Evolutionary conservation across 345 rosid species (phyloP).

Genomic region (Hibiscus syriacus): DNA sequence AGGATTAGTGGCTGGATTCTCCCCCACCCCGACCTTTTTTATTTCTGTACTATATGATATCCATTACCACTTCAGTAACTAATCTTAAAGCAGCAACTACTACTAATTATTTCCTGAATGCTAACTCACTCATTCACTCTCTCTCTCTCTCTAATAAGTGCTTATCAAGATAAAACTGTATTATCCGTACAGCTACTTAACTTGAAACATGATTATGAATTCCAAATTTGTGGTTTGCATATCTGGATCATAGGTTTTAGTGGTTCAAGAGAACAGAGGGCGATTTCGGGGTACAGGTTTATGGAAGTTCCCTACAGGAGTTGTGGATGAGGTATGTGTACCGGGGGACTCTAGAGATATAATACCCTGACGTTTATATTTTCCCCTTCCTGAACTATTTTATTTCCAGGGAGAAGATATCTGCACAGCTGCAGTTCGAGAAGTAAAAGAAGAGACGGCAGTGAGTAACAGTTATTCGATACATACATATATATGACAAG

Average conservation of each 20-base stretch:
- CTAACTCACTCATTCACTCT: neutral
- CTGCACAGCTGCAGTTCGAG: conserved; percentile 65
- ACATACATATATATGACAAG: neutral
- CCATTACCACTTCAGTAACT: neutral
- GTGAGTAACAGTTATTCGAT: conserved; percentile 33
- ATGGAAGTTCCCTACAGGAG: conserved; percentile 92
- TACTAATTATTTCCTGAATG: neutral
- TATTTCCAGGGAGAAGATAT: conserved; percentile 74
- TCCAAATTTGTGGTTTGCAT: conserved; percentile 2
- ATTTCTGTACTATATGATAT: too few species aligned
- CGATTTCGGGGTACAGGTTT: conserved; percentile 44
- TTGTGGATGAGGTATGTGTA: conserved; percentile 56
- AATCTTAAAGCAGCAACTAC: neutral
- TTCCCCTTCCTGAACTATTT: neutral
- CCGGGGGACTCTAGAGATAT: neutral
- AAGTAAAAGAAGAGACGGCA: conserved; percentile 90
- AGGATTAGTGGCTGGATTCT: neutral
- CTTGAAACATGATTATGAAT: neutral
- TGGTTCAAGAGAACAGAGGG: conserved; percentile 76
- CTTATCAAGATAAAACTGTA: neutral
- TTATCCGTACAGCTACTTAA: neutral
- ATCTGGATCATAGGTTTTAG: conserved; percentile 43
- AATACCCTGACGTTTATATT: neutral
- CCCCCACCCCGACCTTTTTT: neutral
- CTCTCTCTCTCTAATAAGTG: neutral